Base-by-base conservation (phyloP, 176 grass and related monocot species). In the Oryza glaberrima region DNA sequence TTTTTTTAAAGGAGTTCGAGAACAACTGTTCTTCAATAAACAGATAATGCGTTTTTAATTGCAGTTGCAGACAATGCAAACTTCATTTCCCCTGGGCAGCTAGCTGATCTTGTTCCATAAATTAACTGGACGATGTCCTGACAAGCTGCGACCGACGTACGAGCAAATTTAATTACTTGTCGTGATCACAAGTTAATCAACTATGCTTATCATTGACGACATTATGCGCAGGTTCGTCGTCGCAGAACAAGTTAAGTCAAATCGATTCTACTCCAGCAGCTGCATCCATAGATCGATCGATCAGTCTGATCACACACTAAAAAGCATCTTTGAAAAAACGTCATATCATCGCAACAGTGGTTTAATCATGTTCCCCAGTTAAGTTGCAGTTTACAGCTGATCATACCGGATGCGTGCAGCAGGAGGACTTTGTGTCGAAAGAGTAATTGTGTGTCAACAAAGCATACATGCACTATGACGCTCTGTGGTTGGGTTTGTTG, bases 361-460 rank as follows among this genome's bases (percentile, higher is more conserved):
- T 20, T 58, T 58, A 58, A 58, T 36, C 10, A 15, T 70, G 65
- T 70, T 47, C 58, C 68, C 76, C 23, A 19, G n/a, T 22, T 34
- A 65, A 80, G 69, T 7, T 34, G 44, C 84, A 73, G 10, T 52
- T 74, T 80, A 7, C 65, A 58, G 84, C 69, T 23, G 22, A 44
- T 36, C 70, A 68, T 28, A 65, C 34, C 67, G 48, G 77, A 86
- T 22, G 85, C 85, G 70, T 81, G 58, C 69, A 8, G 45, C 1
- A 28, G 26, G 34, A 67, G n/a, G 41, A 74, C 32, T 52, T 81
- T 56, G 70, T 56, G 70, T 73, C 54, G 11, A 86, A 75, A 43
- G 10, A 54, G 70, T 40, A 70, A 48, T n/a, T 30, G 41, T 34
- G 60, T 65, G 23, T 63, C n/a, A 32, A 46, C n/a, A 12, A 80